phyloP scores from a whole-genome alignment of 352 stramenopile species.

The Phytophthora brassicae region DNA sequence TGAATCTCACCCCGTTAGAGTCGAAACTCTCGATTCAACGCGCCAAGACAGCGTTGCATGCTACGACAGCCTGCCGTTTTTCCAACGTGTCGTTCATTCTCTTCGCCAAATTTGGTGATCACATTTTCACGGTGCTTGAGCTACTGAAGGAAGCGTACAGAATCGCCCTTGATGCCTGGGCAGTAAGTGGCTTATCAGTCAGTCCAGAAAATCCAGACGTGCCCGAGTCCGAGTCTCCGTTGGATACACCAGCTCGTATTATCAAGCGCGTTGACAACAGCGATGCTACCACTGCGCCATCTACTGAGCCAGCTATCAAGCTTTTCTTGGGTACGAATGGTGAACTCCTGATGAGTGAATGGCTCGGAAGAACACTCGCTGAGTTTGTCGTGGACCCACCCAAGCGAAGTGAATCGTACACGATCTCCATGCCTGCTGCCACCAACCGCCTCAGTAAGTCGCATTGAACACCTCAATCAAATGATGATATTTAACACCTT shows the following conservation, averaged over 20 bases:
- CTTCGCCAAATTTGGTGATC: constrained; percentile 39
- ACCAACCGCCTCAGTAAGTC: constrained; percentile 13
- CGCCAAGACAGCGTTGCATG: constrained; percentile 32
- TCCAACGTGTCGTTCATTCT: constrained; percentile 37
- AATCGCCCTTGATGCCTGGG: neutral
- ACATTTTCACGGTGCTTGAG: constrained; percentile 22
- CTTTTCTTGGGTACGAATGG: constrained; percentile 17
- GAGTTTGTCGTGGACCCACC: constrained; percentile 11
- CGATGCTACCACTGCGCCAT: neutral
- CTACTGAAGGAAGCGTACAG: constrained; percentile 22
- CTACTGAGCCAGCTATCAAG: constrained; percentile 4
- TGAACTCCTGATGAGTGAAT: constrained; percentile 30
- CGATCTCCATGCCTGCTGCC: constrained; percentile 16
- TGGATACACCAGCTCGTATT: constrained; percentile 3
- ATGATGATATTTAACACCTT: constrained; percentile 3
- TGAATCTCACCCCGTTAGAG: constrained; percentile 22
- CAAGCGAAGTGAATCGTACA: constrained; percentile 9
- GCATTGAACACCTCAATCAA: no score
- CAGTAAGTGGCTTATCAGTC: neutral
- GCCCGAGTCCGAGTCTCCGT: neutral
- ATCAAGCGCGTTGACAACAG: neutral
- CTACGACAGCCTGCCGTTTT: neutral
- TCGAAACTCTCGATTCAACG: constrained; percentile 22
- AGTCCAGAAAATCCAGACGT: neutral
- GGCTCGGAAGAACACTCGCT: constrained; percentile 18